Percentiles rank a stretch among this genome's conserved stretches.
Evolutionary conservation across 305 asterid species (phyloP).

Genomic region (Fraxinus latifolia): DNA sequence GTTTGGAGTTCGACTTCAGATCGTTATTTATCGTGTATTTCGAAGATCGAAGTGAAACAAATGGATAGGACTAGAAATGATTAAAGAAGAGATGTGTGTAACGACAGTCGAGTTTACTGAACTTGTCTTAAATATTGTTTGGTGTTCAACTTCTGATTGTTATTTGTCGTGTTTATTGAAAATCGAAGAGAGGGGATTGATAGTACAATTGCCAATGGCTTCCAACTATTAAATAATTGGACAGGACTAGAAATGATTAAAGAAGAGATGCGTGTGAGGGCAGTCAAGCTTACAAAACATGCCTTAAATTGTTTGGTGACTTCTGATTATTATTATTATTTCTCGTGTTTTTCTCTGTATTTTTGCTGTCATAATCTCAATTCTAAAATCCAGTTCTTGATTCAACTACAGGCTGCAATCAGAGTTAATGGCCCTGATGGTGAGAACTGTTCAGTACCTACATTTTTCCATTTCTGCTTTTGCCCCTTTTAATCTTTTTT

Average conservation of each 20-base stretch:
- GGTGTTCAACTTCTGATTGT: neutral
- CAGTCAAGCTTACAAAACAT: neutral
- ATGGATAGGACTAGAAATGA: no score
- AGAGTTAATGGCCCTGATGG: conserved; percentile 95
- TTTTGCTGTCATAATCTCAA: neutral
- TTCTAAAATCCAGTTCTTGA: neutral
- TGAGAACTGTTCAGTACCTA: conserved; percentile 27
- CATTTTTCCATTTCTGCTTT: neutral
- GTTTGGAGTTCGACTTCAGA: neutral
- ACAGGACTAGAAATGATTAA: neutral
- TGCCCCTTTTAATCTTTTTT: neutral
- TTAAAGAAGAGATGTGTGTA: no score
- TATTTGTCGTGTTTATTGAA: neutral
- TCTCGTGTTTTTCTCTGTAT: neutral
- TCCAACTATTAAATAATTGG: neutral
- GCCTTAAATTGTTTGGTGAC: neutral
- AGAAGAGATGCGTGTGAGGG: neutral
- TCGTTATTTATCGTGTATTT: neutral
- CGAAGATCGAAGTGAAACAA: neutral
- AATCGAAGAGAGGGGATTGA: neutral
- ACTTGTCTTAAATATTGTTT: neutral
- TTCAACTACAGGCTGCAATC: conserved; percentile 67
- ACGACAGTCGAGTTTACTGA: neutral
- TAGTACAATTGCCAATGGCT: neutral
- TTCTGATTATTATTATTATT: neutral